A percentile compares a stretch with the other conserved stretches of the same genome.
phyloP scores from a whole-genome alignment of 2,329 filamentous ascomycete species.

The Diplodia seriata region DNA sequence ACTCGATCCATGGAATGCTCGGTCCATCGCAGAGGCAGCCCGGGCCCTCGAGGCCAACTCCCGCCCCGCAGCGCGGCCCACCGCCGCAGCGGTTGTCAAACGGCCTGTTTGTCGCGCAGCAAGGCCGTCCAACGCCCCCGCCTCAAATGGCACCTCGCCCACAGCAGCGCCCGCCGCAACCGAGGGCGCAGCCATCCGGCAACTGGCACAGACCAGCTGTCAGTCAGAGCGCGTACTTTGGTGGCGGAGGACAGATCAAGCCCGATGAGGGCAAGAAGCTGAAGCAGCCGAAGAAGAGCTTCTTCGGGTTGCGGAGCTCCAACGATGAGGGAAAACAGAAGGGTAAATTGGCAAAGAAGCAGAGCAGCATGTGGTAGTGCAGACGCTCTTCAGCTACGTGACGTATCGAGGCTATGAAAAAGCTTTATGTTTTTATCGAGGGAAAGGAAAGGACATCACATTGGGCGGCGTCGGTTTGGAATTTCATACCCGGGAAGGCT shows the following conservation, averaged over 20 bases:
- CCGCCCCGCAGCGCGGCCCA: slow-evolving; percentile 5
- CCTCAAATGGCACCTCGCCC: slow-evolving; percentile 12
- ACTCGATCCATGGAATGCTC: slow-evolving; percentile 6
- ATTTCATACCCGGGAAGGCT: slow-evolving; percentile 14
- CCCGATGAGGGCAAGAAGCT: slow-evolving; percentile 41
- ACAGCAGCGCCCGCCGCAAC: slow-evolving; percentile 16
- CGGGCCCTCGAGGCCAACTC: slow-evolving; percentile 15
- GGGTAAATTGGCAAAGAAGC: slow-evolving; percentile 49
- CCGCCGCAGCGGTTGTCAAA: slow-evolving; percentile 21
- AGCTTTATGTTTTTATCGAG: not conserved
- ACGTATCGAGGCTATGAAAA: not conserved
- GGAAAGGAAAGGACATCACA: not conserved
- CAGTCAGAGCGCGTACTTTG: slow-evolving; percentile 44
- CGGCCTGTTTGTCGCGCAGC: slow-evolving; percentile 2
- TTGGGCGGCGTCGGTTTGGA: slow-evolving; percentile 11
- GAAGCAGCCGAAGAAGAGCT: slow-evolving; percentile 48
- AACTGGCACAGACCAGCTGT: slow-evolving; percentile 41
- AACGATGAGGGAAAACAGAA: slow-evolving; percentile 37
- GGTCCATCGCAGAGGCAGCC: slow-evolving; percentile 5
- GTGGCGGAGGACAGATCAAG: slow-evolving; percentile 41
- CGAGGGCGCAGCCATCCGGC: slow-evolving; percentile 37
- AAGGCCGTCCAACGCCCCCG: slow-evolving; percentile 14
- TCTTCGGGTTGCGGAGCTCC: slow-evolving; percentile 46
- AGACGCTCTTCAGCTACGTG: not conserved
- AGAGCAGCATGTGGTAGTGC: slow-evolving; percentile 52